phyloP scores from a whole-genome alignment of 495 filamentous ascomycete genomes.

The Staphylotrichum tortipilum region DNA sequence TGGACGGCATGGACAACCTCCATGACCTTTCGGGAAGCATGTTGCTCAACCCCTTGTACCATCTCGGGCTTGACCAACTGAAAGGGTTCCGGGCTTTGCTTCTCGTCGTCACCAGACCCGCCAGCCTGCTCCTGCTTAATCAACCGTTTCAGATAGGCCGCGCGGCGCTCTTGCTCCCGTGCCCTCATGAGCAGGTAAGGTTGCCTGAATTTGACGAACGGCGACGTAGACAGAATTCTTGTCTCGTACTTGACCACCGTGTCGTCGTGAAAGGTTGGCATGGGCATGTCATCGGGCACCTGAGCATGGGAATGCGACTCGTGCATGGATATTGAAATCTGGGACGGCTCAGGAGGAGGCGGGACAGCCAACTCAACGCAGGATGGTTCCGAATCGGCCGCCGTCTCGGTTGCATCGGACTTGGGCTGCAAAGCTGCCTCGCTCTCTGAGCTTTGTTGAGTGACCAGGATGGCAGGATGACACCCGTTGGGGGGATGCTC shows the following conservation, averaged over 20 bases:
- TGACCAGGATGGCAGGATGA: constrained; percentile 15
- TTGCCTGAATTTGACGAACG: constrained; percentile 89
- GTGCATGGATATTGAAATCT: constrained; percentile 36
- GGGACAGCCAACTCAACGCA: constrained; percentile 4
- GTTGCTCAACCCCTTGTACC: constrained; percentile 71
- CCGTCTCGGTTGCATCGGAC: not conserved
- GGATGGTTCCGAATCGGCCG: constrained; percentile 3
- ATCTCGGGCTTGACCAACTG: constrained; percentile 88
- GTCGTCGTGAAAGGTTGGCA: constrained; percentile 87
- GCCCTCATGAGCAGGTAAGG: constrained; percentile 89
- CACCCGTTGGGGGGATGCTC: not conserved
- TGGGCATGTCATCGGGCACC: constrained; percentile 78
- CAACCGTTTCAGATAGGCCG: constrained; percentile 70
- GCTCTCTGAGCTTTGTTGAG: constrained; percentile 18
- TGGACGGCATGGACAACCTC: constrained; percentile 92
- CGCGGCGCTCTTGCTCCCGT: constrained; percentile 76
- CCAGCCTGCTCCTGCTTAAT: constrained; percentile 66
- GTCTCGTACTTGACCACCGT: constrained; percentile 89
- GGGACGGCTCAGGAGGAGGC: constrained; percentile 10
- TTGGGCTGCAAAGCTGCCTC: constrained; percentile 10
- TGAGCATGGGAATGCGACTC: constrained; percentile 35
- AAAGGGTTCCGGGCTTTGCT: constrained; percentile 60
- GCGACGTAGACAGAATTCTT: constrained; percentile 88
- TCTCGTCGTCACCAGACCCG: constrained; percentile 49
- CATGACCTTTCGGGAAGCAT: constrained; percentile 73